Evolutionary conservation across 2,329 filamentous ascomycete species (phyloP), one percentile per base, ranked within the genome.

Genomic region (Fusarium cicatricum): DNA sequence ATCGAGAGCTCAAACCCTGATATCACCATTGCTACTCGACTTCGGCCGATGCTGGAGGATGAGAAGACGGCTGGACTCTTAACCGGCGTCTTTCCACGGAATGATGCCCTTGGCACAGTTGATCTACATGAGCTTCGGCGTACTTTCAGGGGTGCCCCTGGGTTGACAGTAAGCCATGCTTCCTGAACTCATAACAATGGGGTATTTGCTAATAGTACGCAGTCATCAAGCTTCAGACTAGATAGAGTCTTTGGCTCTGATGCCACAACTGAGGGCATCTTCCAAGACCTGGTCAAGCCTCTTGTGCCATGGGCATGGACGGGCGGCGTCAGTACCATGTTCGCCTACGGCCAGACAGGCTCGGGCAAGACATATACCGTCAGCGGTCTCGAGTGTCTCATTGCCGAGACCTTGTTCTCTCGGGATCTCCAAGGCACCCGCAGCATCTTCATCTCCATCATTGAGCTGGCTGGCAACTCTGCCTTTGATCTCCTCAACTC

Each of bases 361-460:
- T 81, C 79, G 2, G 80, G 80, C 11, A 81, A 81, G 65, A 81
- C 78, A 1, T 75, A 70, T 54, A 80, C 78, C 1, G 71, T 82
- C 47, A 77, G 71, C 48, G 69, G 70, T 3, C 65, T 82, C 0
- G 75, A 80, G 61, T 56, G 73, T 11, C 71, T 79, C 3, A 75
- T 78, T 6, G 75, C 74, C 2, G 67, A 72, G 32, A 69, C 74
- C 0, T 39, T 78, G 11, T 71, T 76, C 65, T 62, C 49, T 1
- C 58, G 65, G 3, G 47, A 43, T 1, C 59, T 71, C 0, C 54
- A 63, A 4, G 72, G 70, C 28, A 32, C 60, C 2, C 67, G 73
- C 15, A 67, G 65, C n/a, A 62, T 79, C 26, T 70, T 70, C 48
- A 58, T 77, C 32, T 73, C 72, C 21, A 71, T 78, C 33, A 66